These are phyloP conservation scores for Gaertneriomyces sp. DNA, from an alignment of 192 early-diverging fungal species.

Conservation along the genomic window DNA sequence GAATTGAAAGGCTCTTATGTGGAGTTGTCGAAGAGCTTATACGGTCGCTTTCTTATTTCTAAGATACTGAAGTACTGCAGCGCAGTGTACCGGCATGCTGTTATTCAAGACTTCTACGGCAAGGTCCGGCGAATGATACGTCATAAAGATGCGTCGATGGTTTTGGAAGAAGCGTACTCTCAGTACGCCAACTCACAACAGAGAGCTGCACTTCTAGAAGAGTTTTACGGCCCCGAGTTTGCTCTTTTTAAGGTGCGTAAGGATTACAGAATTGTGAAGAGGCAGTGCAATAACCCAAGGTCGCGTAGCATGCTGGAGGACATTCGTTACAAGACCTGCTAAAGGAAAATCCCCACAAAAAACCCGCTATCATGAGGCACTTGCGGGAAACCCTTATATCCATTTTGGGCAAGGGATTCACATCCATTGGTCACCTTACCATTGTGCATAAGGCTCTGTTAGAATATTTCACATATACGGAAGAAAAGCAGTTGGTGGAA, in stretches of 20 bases:
- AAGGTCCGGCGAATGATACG: slow-evolving; percentile 78
- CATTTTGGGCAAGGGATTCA: slow-evolving; percentile 78
- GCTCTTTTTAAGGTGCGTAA: slow-evolving; percentile 68
- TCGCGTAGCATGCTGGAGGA: slow-evolving; percentile 15
- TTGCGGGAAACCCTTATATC: slow-evolving; percentile 65
- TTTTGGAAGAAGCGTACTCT: slow-evolving; percentile 81
- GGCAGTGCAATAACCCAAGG: neutral
- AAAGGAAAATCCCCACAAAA: slow-evolving; percentile 63
- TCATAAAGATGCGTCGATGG: slow-evolving; percentile 82
- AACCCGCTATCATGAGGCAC: slow-evolving; percentile 65
- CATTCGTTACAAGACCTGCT: slow-evolving; percentile 55
- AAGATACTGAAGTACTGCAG: slow-evolving; percentile 82
- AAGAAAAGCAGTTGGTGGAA: slow-evolving; percentile 56
- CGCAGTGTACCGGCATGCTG: slow-evolving; percentile 59
- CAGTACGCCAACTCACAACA: slow-evolving; percentile 76
- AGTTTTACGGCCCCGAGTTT: slow-evolving; percentile 94
- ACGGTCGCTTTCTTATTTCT: slow-evolving; percentile 84
- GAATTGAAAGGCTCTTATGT: slow-evolving; percentile 77
- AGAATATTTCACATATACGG: slow-evolving; percentile 73
- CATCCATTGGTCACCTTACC: slow-evolving; percentile 57
- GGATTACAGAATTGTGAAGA: too few relatives aligned
- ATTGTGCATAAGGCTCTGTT: slow-evolving; percentile 84
- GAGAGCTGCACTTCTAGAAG: slow-evolving; percentile 69
- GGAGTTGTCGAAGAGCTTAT: slow-evolving; percentile 70
- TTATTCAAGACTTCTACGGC: slow-evolving; percentile 78